A percentile compares a stretch with the other conserved stretches of the same genome.
phyloP scores from a whole-genome alignment of 2,329 filamentous ascomycete species.

The Colletotrichum paranaense region DNA sequence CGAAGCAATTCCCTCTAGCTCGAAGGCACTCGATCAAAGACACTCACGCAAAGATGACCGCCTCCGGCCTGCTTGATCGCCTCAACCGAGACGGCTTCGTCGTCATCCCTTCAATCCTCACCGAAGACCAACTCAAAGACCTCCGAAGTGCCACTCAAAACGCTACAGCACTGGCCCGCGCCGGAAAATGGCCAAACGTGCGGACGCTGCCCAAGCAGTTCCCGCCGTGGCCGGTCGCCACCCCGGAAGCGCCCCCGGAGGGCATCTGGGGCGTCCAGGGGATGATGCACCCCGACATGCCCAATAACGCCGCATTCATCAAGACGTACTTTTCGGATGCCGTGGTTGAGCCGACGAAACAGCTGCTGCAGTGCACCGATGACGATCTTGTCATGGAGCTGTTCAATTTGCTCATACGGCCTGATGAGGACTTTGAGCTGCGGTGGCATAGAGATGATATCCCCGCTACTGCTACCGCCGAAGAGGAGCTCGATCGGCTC shows the following conservation, averaged over 20 bases:
- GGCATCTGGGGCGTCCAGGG: constrained; percentile 94
- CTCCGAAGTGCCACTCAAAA: constrained; percentile 70
- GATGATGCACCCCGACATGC: constrained; percentile 79
- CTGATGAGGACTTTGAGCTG: constrained; percentile 77
- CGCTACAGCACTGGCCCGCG: constrained; percentile 70
- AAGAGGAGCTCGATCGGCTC: constrained; percentile 75
- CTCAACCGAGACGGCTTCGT: constrained; percentile 83
- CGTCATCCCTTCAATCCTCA: constrained; percentile 73
- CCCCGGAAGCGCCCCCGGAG: constrained; percentile 59
- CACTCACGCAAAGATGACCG: constrained; percentile 8
- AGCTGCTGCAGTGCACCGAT: constrained; percentile 68
- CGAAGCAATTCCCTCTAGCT: not conserved
- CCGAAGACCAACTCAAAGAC: constrained; percentile 61
- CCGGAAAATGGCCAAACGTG: constrained; percentile 83
- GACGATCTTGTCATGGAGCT: constrained; percentile 85
- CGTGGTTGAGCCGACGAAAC: constrained; percentile 71
- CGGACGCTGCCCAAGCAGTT: constrained; percentile 91
- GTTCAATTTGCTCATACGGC: constrained; percentile 86
- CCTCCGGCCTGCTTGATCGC: constrained; percentile 53
- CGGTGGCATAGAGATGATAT: constrained; percentile 91
- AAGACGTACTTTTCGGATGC: constrained; percentile 77
- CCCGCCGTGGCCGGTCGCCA: constrained; percentile 75
- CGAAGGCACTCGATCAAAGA: not conserved
- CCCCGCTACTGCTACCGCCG: constrained; percentile 69
- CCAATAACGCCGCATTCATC: constrained; percentile 71